Evolutionary conservation across 257 asterid species (phyloP).

Genomic region (Solanum sparsipilum): DNA sequence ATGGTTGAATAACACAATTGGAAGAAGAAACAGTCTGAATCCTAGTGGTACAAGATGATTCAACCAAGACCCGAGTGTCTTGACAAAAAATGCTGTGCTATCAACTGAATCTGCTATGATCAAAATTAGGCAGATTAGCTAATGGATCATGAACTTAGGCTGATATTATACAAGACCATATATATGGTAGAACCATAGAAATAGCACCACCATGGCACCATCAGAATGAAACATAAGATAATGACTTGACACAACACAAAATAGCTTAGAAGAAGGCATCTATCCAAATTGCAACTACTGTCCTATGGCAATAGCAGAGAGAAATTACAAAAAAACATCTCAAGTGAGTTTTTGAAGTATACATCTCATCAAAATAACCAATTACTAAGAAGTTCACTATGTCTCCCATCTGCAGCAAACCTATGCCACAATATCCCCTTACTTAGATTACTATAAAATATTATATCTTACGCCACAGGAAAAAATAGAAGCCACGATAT

Average conservation of each 20-base stretch:
- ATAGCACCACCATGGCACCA: not conserved
- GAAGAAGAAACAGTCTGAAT: not conserved
- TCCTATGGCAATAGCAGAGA: not conserved
- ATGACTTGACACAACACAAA: not conserved
- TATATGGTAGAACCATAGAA: not conserved
- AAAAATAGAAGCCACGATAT: not conserved
- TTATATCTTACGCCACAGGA: not conserved
- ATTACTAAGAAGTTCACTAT: not conserved
- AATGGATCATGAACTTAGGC: not conserved
- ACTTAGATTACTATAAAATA: not conserved
- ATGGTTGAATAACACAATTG: not conserved
- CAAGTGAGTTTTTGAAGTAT: not conserved
- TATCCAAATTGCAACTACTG: not conserved
- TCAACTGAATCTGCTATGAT: not conserved
- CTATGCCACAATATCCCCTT: not conserved
- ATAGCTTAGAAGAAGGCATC: not conserved
- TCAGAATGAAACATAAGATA: not conserved
- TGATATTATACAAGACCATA: not conserved
- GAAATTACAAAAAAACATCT: not conserved
- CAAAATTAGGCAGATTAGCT: not conserved
- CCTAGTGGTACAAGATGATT: not conserved
- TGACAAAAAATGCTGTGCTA: not conserved
- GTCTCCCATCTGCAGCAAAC: not conserved
- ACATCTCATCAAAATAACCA: not conserved
- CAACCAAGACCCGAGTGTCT: not conserved